A percentile compares a stretch with the other conserved stretches of the same genome.
These are phyloP conservation scores for Leccinellum luteum DNA, from an alignment of 768 basidiomycete genomes.

Conservation along the genomic window DNA sequence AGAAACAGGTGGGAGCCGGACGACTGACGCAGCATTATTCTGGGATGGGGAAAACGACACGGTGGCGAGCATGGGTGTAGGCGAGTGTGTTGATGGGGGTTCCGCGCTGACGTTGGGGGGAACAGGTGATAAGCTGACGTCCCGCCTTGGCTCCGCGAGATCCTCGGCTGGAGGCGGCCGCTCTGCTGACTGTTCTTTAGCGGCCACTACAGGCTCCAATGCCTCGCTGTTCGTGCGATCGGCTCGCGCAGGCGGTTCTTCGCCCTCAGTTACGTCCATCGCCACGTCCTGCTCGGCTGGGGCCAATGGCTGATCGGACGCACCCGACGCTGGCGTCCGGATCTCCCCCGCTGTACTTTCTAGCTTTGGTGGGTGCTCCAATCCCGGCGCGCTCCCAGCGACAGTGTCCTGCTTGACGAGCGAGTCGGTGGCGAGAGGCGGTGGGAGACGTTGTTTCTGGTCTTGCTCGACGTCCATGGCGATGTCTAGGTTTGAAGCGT, in stretches of 20 bases:
- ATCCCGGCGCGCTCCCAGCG: not conserved
- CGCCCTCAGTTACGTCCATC: conserved; percentile 23
- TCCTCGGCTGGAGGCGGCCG: conserved; percentile 11
- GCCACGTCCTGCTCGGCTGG: conserved; percentile 21
- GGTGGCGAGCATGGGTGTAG: conserved; percentile 13
- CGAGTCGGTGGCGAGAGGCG: not conserved
- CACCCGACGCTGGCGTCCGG: conserved; percentile 3
- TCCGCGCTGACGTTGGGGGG: conserved; percentile 8
- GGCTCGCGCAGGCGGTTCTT: conserved; percentile 12
- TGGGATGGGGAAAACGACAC: conserved; percentile 11
- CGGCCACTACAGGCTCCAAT: not conserved
- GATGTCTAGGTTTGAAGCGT: not conserved
- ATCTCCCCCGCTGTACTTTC: conserved; percentile 10
- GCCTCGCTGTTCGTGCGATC: conserved; percentile 6
- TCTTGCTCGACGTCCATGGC: conserved; percentile 25
- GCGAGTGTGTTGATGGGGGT: conserved; percentile 7
- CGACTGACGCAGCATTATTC: not conserved
- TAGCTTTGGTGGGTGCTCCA: conserved; percentile 3
- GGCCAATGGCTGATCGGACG: conserved; percentile 24
- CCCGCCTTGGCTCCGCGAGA: conserved; percentile 16
- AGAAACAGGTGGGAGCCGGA: conserved; percentile 22
- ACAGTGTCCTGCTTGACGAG: conserved; percentile 2
- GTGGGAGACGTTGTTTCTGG: conserved; percentile 5
- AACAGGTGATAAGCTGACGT: conserved; percentile 25
- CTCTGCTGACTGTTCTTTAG: conserved; percentile 8